Evolutionary conservation across 2,329 filamentous ascomycete species (phyloP).

Genomic region (Fusarium secorum): DNA sequence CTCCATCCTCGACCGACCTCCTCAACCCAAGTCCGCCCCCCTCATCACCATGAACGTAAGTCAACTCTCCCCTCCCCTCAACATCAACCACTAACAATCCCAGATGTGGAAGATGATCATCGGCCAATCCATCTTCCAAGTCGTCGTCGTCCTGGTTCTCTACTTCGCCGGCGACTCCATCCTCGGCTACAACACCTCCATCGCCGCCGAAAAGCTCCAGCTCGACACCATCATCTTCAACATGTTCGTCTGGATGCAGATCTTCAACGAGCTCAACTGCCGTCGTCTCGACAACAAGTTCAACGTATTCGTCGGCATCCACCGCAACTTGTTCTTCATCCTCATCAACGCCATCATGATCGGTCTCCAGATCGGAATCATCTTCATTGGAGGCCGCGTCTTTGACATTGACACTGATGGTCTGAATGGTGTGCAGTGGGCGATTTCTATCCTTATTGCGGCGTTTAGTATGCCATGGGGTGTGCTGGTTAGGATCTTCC

Average conservation of each 20-base stretch:
- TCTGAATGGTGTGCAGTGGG: constrained; percentile 83
- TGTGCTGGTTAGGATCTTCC: constrained; percentile 2
- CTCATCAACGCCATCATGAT: constrained; percentile 87
- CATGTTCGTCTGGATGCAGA: constrained; percentile 99
- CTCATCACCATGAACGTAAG: constrained; percentile 75
- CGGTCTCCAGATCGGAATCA: constrained; percentile 86
- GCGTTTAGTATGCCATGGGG: constrained; percentile 18
- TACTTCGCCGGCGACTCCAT: constrained; percentile 72
- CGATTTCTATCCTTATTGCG: constrained; percentile 72
- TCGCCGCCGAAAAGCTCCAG: constrained; percentile 58
- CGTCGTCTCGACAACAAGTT: constrained; percentile 92
- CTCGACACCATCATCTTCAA: constrained; percentile 92
- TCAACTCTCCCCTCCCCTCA: accelerated
- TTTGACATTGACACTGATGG: constrained; percentile 72
- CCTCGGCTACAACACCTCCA: constrained; percentile 37
- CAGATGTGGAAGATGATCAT: constrained; percentile 99
- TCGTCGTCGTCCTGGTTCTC: constrained; percentile 81
- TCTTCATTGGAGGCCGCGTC: constrained; percentile 82
- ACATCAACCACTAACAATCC: accelerated
- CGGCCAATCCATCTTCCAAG: constrained; percentile 89
- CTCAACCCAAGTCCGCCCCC: constrained; percentile 62
- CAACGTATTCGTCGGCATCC: constrained; percentile 92
- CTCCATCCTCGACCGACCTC: constrained; percentile 79
- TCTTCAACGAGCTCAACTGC: constrained; percentile 82
- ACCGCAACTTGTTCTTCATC: constrained; percentile 87